These are phyloP conservation scores for Meredithiella fracta DNA, from an alignment of 2,329 filamentous ascomycete species.

Conservation along the genomic window DNA sequence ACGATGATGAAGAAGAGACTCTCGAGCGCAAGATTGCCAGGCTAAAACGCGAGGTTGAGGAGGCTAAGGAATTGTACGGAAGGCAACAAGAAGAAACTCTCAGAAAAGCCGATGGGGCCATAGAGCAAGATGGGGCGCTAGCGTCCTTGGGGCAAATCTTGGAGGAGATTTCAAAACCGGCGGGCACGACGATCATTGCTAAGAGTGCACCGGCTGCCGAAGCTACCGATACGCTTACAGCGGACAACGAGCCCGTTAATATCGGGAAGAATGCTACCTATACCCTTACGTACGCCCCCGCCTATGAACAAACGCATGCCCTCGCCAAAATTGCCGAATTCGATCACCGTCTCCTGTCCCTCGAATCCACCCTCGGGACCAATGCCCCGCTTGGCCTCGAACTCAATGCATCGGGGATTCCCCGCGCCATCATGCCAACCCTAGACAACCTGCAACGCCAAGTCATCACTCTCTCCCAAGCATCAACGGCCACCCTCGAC, in stretches of 20 bases:
- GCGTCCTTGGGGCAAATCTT: conserved; percentile 55
- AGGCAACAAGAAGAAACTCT: conserved; percentile 33
- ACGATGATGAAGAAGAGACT: conserved; percentile 52
- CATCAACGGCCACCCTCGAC: conserved; percentile 57
- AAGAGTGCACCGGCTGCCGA: background rate
- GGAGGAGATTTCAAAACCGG: conserved; percentile 40
- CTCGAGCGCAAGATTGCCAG: conserved; percentile 66
- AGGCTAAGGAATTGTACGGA: conserved; percentile 47
- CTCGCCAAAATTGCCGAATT: conserved; percentile 75
- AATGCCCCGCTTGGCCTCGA: conserved; percentile 51
- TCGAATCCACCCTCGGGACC: conserved; percentile 72
- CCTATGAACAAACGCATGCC: conserved; percentile 51
- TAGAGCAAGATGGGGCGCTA: conserved; percentile 37
- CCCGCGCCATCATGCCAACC: conserved; percentile 62
- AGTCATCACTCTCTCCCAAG: conserved; percentile 55
- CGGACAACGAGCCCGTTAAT: conserved; percentile 16
- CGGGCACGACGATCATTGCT: conserved; percentile 13
- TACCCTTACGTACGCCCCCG: conserved; percentile 47
- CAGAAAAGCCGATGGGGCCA: conserved; percentile 26
- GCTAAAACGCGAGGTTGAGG: conserved; percentile 66
- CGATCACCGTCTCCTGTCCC: conserved; percentile 57
- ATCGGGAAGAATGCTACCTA: conserved; percentile 32
- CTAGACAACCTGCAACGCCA: conserved; percentile 69
- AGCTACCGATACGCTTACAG: conserved; percentile 4
- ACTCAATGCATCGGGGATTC: conserved; percentile 37